Conservation (phyloP, 257 asterid species). For the Striga asiatica region DNA sequence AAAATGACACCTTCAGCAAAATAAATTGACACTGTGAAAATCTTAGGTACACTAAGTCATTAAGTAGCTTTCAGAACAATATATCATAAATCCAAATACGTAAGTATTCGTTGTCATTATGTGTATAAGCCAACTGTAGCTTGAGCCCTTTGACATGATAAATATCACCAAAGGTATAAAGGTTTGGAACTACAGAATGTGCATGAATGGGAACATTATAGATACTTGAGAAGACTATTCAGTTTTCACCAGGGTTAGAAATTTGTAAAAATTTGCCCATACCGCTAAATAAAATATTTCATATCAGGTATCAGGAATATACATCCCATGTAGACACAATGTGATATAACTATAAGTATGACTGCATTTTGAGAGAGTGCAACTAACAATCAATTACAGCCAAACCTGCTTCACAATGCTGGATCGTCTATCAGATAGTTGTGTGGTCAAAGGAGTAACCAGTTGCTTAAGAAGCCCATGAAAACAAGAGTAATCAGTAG, state of each 20-base stretch:
- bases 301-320: neutral
- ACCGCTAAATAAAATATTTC: too few species aligned
- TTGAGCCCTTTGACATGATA: too few species aligned
- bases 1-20: slow-evolving; percentile 1
- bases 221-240: neutral
- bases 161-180: too few species aligned
- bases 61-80: neutral
- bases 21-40: neutral
- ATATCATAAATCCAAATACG: neutral
- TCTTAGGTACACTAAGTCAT: neutral
- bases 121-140: too few species aligned
- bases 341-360: neutral
- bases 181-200: neutral
- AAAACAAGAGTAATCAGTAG: slow-evolving; percentile 57
- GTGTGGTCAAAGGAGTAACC: slow-evolving; percentile 61
- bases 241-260: too few species aligned
- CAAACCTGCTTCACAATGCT: slow-evolving; percentile 78
- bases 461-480: slow-evolving; percentile 83
- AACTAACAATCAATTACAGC: neutral
- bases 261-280: too few species aligned
- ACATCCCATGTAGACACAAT: neutral
- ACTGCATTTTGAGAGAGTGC: neutral
- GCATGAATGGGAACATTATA: neutral
- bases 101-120: neutral
- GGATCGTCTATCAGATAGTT: slow-evolving; percentile 74